Base-by-base conservation (phyloP, 2,329 filamentous ascomycete genomes). In the Gliomastix tumulicola region DNA sequence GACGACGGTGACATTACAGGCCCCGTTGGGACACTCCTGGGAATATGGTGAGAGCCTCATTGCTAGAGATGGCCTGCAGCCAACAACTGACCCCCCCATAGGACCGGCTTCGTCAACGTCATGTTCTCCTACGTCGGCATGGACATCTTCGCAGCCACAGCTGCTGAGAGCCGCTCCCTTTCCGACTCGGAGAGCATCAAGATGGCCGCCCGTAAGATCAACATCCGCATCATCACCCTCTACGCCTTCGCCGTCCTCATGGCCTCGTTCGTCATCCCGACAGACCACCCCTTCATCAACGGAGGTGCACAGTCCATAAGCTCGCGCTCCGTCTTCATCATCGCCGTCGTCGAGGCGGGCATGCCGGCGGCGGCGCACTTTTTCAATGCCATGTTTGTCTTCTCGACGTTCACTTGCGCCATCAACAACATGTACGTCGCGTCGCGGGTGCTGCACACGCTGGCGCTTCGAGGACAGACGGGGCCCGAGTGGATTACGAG, bases 401-500 rank as follows among this genome's bases (percentile, higher is more conserved):
- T 63, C 39, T 57, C 57, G 7, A 50, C 56, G 4, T 57, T 58
- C 36, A 60, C 59, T 2, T 57, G 55, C 22, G 58, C 51, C n/a
- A 55, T 61, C 39, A 62, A 61, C 40, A 55, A 53, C 7, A 53
- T 60, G 45, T 63, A 62, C 40, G 53, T 60, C 6, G 53, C 57
- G 2, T 59, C 56, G 1, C 46, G 59, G 34, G 55, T 60, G 7
- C 40, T 63, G 20, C 57, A 63, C 38, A 60, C 59, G 2, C 40
- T 63, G 30, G 58, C 59, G n/a, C 39, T 60, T 22, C 48, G 54
- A 15, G 57, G 56, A 10, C 58, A 62, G 40, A 59, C 57, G 1
- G 57, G 60, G 6, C 59, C 60, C 3, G 60, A 63, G 36, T 64
- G 60, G 36, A 63, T 64, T 39, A 61, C 61, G 6, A 46, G 50